Evolutionary conservation across 257 asterid species (phyloP), one percentile per base, ranked within the genome.

Genomic region (Ajuga chamaepitys): DNA sequence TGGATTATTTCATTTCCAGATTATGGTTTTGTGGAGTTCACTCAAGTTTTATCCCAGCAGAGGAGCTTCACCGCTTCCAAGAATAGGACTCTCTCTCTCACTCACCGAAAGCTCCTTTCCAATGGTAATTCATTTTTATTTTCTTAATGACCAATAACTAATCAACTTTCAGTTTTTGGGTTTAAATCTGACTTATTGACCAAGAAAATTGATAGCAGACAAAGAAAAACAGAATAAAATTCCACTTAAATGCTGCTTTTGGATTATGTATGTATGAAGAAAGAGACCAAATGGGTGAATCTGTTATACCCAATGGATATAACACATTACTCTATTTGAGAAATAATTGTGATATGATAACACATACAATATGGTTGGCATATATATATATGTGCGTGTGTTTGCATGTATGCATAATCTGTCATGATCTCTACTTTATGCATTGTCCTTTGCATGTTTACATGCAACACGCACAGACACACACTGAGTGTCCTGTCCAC

Each of bases 91-190:
- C 44, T 34, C 47, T 45, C 65, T 9, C 22, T 32, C 26, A 21
- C 69, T 25, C 72, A 72, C 52, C 85, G 88, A 28, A 82, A 75
- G 82, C 85, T 82, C 68, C 81, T 79, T 26, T 53, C 8, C 47
- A 52, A 37, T 48, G 85, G 88, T 82, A 74, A 60, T 45, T 55
- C 0, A 18, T 5, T 25, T 50, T 42, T 44, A 32, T 28, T 58
- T n/a, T 54, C 42, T 44, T 48, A 11, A 35, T 16, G 22, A 10
- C n/a, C 1, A 11, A 40, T 2, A 0, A 42, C 0, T 56, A 37
- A 3, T 56, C 17, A 30, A 5, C 7, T 30, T 30, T 4, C 4
- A 8, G 13, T 44, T 14, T 38, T 46, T n/a, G 9, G 13, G 6
- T 32, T 14, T 10, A 7, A 34, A 47, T 30, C 44, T 8, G 2